phyloP scores from a whole-genome alignment of 2,329 filamentous ascomycete species.

The Verticillium alfalfae region DNA sequence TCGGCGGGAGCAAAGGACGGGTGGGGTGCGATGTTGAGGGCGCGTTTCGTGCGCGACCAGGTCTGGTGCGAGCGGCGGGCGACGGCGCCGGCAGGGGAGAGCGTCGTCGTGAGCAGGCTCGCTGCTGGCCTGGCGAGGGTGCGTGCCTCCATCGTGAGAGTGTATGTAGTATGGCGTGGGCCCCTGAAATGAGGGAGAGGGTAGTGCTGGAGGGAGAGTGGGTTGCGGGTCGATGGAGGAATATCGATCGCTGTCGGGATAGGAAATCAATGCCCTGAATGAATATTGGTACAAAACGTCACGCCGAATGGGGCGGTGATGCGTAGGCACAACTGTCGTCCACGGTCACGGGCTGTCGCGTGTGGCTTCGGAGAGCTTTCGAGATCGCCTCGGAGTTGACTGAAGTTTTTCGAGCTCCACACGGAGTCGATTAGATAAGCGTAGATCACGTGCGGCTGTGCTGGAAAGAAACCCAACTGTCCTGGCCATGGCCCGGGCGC shows the following conservation, averaged over 20 bases:
- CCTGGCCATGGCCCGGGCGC: background rate
- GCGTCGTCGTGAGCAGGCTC: constrained; percentile 21
- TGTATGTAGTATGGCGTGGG: background rate
- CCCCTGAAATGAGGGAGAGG: background rate
- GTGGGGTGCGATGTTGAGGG: constrained; percentile 56
- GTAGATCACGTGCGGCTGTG: background rate
- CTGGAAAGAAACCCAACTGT: background rate
- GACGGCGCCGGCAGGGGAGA: constrained; percentile 16
- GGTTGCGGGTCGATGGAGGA: background rate
- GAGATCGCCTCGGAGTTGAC: background rate
- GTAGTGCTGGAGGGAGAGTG: background rate
- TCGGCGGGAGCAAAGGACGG: constrained; percentile 45
- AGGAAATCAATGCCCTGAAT: background rate
- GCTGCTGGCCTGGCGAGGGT: constrained; percentile 26
- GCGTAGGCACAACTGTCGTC: background rate
- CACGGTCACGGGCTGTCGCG: background rate
- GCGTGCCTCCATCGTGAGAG: constrained; percentile 26
- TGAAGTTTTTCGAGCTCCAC: constrained; percentile 1
- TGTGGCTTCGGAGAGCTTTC: background rate
- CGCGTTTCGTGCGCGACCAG: constrained; percentile 47
- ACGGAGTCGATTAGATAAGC: background rate
- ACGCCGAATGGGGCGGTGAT: background rate
- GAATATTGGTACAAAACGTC: background rate
- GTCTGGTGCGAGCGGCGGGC: constrained; percentile 42
- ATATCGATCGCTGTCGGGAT: background rate